Conservation (phyloP, 2,329 filamentous ascomycete genomes). For the Teratosphaeria gauchensis region DNA sequence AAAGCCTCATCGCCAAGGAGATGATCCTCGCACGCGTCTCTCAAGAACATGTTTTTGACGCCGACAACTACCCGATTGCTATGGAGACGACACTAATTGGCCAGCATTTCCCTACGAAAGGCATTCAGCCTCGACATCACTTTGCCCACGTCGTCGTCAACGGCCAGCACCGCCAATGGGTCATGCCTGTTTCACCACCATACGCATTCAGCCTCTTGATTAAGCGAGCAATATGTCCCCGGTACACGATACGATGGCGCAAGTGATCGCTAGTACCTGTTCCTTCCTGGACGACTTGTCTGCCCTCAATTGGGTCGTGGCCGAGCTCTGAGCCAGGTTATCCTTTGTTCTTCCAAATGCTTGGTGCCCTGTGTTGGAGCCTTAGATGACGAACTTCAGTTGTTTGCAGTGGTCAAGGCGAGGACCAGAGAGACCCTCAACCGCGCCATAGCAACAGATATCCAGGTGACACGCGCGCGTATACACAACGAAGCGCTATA, state of each 20-base stretch:
- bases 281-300: background rate
- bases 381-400: background rate
- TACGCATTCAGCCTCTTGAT: background rate
- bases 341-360: background rate
- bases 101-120: background rate
- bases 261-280: background rate
- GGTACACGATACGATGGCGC: background rate
- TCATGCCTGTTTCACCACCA: background rate
- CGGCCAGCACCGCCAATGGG: background rate
- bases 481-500: background rate
- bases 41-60: background rate
- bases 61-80: background rate
- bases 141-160: background rate
- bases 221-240: background rate
- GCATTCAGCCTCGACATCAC: background rate
- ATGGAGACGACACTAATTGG: background rate
- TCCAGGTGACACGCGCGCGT: background rate
- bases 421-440: background rate
- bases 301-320: background rate
- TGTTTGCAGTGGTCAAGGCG: background rate
- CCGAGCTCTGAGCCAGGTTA: background rate
- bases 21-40: background rate
- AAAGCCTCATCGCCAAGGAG: background rate
- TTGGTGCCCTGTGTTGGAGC: background rate
- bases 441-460: background rate